Evolutionary conservation across 2,329 filamentous ascomycete genomes (phyloP), one percentile per base, ranked within the genome.

Genomic region (Cordyceps cicadae): DNA sequence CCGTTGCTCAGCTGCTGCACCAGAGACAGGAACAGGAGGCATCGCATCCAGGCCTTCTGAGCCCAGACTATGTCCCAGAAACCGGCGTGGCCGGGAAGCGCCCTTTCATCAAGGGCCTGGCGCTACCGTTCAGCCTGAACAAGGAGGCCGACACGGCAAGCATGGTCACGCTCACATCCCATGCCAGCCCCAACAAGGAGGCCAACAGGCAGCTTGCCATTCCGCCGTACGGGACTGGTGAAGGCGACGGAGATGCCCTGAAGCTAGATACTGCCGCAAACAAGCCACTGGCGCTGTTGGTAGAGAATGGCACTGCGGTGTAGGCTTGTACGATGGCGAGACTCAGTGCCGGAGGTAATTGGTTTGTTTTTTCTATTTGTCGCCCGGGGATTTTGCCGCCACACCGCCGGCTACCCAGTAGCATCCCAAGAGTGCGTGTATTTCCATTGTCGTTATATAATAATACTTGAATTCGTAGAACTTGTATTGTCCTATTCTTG

Each of bases 91-190:
- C 79, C 0, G 82, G 82, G 5, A 88, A 87, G 67, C 77, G 88
- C 3, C 86, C 88, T 0, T 85, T 85, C 51, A 77, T 88, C 6
- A 84, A 83, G 21, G 86, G 87, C 0, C 82, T 91, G 29, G 87
- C 89, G 0, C 81, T 90, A 66, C 89, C 89, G 0, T 92, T 92
- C 68, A 88, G 83, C 61, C 71, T 92, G 15, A 81, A 81, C 57
- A 81, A 81, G 64, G 81, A 87, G 21, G 81, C 82, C 2, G 81
- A 84, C 4, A 88, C 84, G 19, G 86, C 86, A 0, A 90, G 87
- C 73, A 90, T 88, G 81, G 74, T 87, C 57, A 90, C 88, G 0
- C 72, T 91, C 21, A 75, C 78, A 41, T 83, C 81, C 11, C 67
- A 70, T 17, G 61, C 61, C 19, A 72, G 66, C 15, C 69, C 68